phyloP scores from a whole-genome alignment of 345 rosid species.

The Rubroshorea leprosula region DNA sequence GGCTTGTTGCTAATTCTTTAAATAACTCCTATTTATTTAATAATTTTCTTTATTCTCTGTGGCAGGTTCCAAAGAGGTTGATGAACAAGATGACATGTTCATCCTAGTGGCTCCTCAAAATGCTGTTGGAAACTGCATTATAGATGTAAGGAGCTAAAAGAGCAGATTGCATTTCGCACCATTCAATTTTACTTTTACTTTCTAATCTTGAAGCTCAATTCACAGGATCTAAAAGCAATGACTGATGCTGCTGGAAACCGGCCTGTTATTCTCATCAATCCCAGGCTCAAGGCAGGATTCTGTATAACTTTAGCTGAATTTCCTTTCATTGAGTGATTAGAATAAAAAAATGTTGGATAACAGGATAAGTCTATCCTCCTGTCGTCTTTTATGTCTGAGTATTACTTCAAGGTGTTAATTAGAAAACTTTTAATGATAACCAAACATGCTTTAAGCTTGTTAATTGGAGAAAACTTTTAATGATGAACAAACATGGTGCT shows the following conservation, averaged over 20 bases:
- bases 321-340: not conserved
- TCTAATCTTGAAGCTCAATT: constrained; percentile 12
- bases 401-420: not conserved
- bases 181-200: not conserved
- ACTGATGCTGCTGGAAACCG: constrained; percentile 82
- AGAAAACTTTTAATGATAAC: not conserved
- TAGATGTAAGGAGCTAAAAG: constrained; percentile 54
- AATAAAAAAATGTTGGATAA: not conserved
- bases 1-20: not conserved
- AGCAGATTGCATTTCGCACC: not conserved
- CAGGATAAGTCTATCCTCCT: not conserved
- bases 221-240: constrained; percentile 88
- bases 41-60: constrained; percentile 7
- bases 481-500: not conserved
- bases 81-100: constrained; percentile 80
- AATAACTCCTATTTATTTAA: not conserved
- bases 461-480: not conserved
- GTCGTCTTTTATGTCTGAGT: not conserved
- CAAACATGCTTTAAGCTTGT: not conserved
- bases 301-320: constrained; percentile 3
- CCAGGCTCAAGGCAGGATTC: constrained; percentile 66
- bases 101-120: constrained; percentile 95
- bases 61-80: constrained; percentile 80
- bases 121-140: constrained; percentile 93
- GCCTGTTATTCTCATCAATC: constrained; percentile 84